Conservation (phyloP, 306 rosid genomes). For the Rosa lucieae region DNA sequence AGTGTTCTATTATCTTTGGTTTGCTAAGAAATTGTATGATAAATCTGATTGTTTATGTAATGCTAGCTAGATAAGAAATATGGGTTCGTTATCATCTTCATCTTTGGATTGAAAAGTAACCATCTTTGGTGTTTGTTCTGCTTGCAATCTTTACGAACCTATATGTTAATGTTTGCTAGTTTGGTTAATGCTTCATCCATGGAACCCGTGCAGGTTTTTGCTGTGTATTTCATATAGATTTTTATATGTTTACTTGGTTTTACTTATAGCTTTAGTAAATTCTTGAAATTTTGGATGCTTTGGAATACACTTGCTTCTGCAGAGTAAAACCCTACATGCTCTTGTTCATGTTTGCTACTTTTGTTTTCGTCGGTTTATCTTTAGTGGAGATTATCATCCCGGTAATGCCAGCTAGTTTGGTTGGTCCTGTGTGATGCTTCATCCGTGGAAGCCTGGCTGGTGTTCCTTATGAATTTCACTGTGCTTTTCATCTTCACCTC, state of each 20-base stretch:
- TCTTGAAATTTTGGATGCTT: too few relatives aligned
- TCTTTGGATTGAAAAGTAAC: not conserved
- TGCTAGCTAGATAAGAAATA: not conserved
- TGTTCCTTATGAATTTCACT: not conserved
- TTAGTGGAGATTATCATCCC: not conserved
- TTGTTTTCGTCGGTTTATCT: too few relatives aligned
- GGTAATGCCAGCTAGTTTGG: not conserved
- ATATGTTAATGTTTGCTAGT: too few relatives aligned
- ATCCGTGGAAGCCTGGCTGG: not conserved
- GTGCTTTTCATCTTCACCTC: not conserved
- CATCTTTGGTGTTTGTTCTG: not conserved
- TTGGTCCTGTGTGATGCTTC: not conserved
- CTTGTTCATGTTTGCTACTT: too few relatives aligned
- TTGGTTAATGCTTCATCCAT: too few relatives aligned
- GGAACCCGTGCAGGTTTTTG: too few relatives aligned
- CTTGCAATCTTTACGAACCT: too few relatives aligned
- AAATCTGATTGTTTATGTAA: not conserved
- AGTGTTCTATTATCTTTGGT: not conserved
- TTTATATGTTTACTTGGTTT: too few relatives aligned
- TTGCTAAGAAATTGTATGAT: not conserved
- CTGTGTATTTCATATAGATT: too few relatives aligned
- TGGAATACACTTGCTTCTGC: too few relatives aligned
- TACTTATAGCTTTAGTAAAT: too few relatives aligned
- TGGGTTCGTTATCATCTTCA: not conserved
- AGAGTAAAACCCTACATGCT: too few relatives aligned